phyloP scores from a whole-genome alignment of 225 moss, liverwort and hornwort species.

The Bryum argenteum region DNA sequence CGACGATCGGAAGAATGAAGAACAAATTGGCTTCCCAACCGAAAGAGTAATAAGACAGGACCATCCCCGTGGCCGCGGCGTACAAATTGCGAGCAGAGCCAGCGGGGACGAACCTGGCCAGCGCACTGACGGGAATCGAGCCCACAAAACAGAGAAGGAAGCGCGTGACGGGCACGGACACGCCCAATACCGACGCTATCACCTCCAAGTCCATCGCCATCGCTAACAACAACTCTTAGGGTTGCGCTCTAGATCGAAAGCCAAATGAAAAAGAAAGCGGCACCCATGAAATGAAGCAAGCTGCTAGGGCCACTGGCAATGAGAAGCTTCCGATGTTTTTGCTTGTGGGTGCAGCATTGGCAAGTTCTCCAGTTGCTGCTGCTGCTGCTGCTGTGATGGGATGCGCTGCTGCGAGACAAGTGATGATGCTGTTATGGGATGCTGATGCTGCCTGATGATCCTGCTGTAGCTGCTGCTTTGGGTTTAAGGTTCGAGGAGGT shows the following conservation, averaged over 20 bases:
- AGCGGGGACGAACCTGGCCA: conserved; percentile 49
- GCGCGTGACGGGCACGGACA: conserved; percentile 70
- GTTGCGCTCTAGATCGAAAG: neutral
- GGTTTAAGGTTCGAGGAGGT: neutral
- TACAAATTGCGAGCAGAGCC: conserved; percentile 61
- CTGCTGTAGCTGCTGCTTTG: neutral
- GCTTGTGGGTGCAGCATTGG: too few species aligned
- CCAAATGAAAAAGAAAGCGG: neutral
- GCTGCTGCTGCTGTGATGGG: too few species aligned
- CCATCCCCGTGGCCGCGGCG: conserved; percentile 68
- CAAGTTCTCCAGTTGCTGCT: neutral
- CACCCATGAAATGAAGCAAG: neutral
- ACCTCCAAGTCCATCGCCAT: conserved; percentile 55
- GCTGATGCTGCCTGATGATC: neutral
- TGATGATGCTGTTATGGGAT: neutral
- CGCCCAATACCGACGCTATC: conserved; percentile 64
- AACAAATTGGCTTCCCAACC: conserved; percentile 70
- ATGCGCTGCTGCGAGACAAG: neutral
- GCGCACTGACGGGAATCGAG: conserved; percentile 68
- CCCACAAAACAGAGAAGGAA: conserved; percentile 74
- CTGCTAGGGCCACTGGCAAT: neutral
- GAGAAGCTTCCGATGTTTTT: too few species aligned
- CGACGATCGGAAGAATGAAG: conserved; percentile 64
- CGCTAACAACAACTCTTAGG: conserved; percentile 11
- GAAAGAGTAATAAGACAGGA: conserved; percentile 79